These are phyloP conservation scores for Aristolochia fimbriata DNA, from an alignment of 164 flowering plant genomes.

Conservation along the genomic window DNA sequence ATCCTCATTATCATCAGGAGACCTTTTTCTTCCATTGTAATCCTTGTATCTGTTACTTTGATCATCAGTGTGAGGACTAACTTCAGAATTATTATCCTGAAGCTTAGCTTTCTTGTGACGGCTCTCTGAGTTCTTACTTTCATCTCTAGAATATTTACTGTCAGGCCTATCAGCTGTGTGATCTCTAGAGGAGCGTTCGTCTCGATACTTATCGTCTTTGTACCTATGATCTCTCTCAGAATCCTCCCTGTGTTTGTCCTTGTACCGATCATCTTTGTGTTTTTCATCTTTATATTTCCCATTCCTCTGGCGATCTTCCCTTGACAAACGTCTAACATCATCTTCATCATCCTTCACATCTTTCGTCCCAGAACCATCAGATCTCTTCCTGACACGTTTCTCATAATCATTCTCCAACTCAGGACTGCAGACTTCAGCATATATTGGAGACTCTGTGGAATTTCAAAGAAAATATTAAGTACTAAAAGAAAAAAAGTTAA, in stretches of 20 bases:
- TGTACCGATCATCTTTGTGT: conserved; percentile 28
- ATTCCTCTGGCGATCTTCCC: conserved; percentile 23
- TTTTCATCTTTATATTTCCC: conserved; percentile 23
- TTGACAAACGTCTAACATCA: conserved; percentile 32
- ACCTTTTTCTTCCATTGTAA: conserved; percentile 33
- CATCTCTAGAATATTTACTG: conserved; percentile 37
- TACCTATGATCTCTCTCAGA: conserved; percentile 23
- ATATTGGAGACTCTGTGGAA: conserved; percentile 23
- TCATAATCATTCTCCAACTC: conserved; percentile 57
- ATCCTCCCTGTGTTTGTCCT: conserved; percentile 19
- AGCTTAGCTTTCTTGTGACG: conserved; percentile 33
- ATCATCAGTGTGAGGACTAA: conserved; percentile 37
- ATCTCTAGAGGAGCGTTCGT: conserved; percentile 32
- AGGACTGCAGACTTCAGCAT: conserved; percentile 32
- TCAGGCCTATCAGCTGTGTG: conserved; percentile 30
- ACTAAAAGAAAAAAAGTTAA: not conserved
- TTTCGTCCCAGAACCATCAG: conserved; percentile 34
- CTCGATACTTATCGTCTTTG: conserved; percentile 38
- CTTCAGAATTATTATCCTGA: conserved; percentile 27
- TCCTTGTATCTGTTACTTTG: conserved; percentile 31
- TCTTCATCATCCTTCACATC: conserved; percentile 27
- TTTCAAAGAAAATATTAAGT: not conserved
- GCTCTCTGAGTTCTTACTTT: conserved; percentile 25
- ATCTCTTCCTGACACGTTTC: conserved; percentile 31
- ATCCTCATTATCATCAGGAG: conserved; percentile 34